Conservation (phyloP, 2,329 filamentous ascomycete genomes). For the Fusarium sp. region DNA sequence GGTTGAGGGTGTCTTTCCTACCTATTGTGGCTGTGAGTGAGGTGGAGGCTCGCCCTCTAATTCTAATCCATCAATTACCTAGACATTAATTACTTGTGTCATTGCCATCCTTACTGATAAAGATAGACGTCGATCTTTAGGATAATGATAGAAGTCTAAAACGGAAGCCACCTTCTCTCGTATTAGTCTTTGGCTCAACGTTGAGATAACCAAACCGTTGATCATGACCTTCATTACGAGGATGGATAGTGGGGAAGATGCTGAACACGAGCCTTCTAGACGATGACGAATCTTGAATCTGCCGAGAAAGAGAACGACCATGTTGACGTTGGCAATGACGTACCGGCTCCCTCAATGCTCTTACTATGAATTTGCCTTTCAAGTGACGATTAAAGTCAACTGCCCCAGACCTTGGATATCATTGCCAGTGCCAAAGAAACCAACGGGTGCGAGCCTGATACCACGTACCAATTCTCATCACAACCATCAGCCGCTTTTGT, state of each 20-base stretch:
- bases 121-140: conserved; percentile 1
- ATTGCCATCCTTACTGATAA: not conserved
- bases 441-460: conserved; percentile 2
- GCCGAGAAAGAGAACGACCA: not conserved
- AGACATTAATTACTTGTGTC: too few relatives aligned
- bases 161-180: too few relatives aligned
- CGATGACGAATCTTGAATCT: too few relatives aligned
- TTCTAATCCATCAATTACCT: not conserved
- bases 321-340: conserved; percentile 6
- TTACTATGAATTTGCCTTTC: not conserved
- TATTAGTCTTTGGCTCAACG: too few relatives aligned
- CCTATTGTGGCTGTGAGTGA: conserved; percentile 19
- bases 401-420: not conserved
- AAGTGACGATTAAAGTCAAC: not conserved
- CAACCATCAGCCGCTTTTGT: not conserved
- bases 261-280: not conserved
- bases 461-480: conserved; percentile 1
- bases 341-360: not conserved
- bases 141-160: too few relatives aligned
- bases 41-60: not conserved
- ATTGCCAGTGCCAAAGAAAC: too few relatives aligned
- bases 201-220: too few relatives aligned
- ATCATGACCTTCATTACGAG: not conserved
- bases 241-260: conserved; percentile 9
- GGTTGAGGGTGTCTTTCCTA: conserved; percentile 6